Evolutionary conservation across 1,139 yeast genomes (phyloP).

Genomic region (Kurtzmaniella quercitrusa): DNA sequence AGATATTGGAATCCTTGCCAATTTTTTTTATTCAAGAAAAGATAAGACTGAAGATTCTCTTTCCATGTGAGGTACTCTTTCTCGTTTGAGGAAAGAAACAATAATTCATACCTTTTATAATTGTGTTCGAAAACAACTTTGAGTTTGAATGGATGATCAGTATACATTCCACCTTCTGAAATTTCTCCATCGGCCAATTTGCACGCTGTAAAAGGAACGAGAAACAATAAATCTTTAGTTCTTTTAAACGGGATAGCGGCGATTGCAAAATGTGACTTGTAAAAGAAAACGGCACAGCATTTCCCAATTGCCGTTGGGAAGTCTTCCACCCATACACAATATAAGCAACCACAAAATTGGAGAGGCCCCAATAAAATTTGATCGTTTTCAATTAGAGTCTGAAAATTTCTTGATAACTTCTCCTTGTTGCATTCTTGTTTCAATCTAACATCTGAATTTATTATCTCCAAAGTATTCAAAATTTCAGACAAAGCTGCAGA

Average conservation of each 20-base stretch:
- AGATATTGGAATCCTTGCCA: constrained; percentile 27
- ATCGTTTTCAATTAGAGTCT: constrained; percentile 11
- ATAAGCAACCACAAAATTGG: constrained; percentile 36
- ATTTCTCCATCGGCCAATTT: constrained; percentile 16
- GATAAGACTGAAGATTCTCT: constrained; percentile 27
- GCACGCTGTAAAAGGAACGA: constrained; percentile 45
- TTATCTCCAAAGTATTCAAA: constrained; percentile 6
- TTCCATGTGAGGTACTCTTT: constrained; percentile 42
- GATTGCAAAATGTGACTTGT: constrained; percentile 44
- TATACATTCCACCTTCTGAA: constrained; percentile 35
- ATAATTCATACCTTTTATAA: constrained; percentile 40
- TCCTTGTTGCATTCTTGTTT: not conserved
- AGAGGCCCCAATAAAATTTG: constrained; percentile 36
- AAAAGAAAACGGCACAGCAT: constrained; percentile 42
- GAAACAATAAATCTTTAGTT: constrained; percentile 33
- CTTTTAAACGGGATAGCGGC: constrained; percentile 14
- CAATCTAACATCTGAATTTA: not conserved
- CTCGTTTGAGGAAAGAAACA: constrained; percentile 30
- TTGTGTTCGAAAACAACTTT: constrained; percentile 46
- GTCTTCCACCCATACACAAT: constrained; percentile 33
- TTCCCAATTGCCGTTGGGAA: constrained; percentile 13
- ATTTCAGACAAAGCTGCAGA: not conserved
- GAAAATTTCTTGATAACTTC: not conserved
- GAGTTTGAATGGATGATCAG: constrained; percentile 26
- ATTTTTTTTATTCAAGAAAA: constrained; percentile 39